Percentiles rank a stretch among this genome's conserved stretches.
Conservation (phyloP, 176 grass and related monocot species). For the Metroxylon sagu region DNA sequence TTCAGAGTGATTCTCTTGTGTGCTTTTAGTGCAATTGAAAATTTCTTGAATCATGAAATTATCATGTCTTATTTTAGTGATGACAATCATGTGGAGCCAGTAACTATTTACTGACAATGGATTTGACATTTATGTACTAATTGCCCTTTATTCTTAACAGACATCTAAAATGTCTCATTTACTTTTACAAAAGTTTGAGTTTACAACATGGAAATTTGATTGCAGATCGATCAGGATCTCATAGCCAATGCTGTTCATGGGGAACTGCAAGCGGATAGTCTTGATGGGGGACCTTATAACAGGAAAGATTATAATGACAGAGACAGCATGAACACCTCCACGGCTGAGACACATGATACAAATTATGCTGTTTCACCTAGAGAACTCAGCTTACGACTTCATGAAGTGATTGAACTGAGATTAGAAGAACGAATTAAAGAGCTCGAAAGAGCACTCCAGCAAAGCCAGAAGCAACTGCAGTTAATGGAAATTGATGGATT, state of each 20-base stretch:
- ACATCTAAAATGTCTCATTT: neutral
- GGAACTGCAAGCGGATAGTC: slow-evolving; percentile 56
- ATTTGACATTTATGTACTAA: too few relatives aligned
- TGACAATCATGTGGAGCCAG: too few relatives aligned
- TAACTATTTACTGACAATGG: too few relatives aligned
- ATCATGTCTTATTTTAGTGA: too few relatives aligned
- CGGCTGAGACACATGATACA: slow-evolving; percentile 24
- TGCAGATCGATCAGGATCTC: slow-evolving; percentile 52
- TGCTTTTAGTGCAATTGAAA: too few relatives aligned
- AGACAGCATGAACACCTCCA: slow-evolving; percentile 41
- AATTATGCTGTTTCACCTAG: slow-evolving; percentile 68
- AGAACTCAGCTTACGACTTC: slow-evolving; percentile 72
- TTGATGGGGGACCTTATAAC: slow-evolving; percentile 23
- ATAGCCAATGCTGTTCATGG: slow-evolving; percentile 54
- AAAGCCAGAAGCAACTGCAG: slow-evolving; percentile 49
- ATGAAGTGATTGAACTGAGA: slow-evolving; percentile 63
- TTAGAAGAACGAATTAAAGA: slow-evolving; percentile 72
- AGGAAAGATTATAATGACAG: slow-evolving; percentile 33
- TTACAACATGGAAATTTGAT: slow-evolving; percentile 21
- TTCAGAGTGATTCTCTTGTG: too few relatives aligned
- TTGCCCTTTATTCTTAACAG: too few relatives aligned
- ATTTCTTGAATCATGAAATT: too few relatives aligned
- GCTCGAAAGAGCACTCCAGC: slow-evolving; percentile 54
- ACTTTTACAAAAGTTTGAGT: neutral
- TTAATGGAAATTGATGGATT: slow-evolving; percentile 29